A percentile compares a stretch with the other conserved stretches of the same genome.
phyloP scores from a whole-genome alignment of 2,329 filamentous ascomycete species.

The Pseudogymnoascus sp. region DNA sequence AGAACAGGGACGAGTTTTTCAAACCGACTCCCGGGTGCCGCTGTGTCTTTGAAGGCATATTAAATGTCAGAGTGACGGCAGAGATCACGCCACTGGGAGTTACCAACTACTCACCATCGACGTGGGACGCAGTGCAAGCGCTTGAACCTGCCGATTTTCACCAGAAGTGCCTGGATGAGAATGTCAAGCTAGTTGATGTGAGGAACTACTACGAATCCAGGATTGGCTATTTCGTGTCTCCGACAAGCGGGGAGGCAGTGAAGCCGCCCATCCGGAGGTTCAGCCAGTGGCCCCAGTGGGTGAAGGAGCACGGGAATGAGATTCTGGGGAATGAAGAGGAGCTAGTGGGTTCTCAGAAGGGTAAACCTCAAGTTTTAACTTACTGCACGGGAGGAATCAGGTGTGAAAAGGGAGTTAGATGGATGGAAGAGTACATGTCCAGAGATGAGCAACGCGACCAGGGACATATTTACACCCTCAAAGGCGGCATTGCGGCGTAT shows the following conservation, averaged over 20 bases:
- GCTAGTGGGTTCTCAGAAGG: background rate
- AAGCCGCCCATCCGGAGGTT: slow-evolving; percentile 27
- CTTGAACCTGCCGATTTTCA: slow-evolving; percentile 26
- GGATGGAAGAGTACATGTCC: slow-evolving; percentile 24
- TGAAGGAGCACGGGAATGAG: slow-evolving; percentile 20
- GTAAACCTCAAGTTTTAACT: slow-evolving; percentile 23
- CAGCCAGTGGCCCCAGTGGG: slow-evolving; percentile 28
- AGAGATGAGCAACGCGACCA: slow-evolving; percentile 15
- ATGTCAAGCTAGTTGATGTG: slow-evolving; percentile 25
- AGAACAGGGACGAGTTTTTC: slow-evolving; percentile 20
- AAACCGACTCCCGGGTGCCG: slow-evolving; percentile 26
- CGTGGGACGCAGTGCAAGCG: slow-evolving; percentile 24
- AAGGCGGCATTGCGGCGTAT: slow-evolving; percentile 29
- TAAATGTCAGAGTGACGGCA: slow-evolving; percentile 20
- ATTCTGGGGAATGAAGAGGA: background rate
- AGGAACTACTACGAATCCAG: slow-evolving; percentile 29
- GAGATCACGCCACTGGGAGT: slow-evolving; percentile 30
- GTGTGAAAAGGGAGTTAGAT: slow-evolving; percentile 29
- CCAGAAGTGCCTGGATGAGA: slow-evolving; percentile 18
- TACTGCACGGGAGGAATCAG: slow-evolving; percentile 30
- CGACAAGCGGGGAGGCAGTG: slow-evolving; percentile 23
- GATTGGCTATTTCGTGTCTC: slow-evolving; percentile 28
- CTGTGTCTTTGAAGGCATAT: slow-evolving; percentile 25
- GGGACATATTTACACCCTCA: slow-evolving; percentile 23
- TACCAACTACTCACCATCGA: slow-evolving; percentile 24